These are phyloP conservation scores for Lophiotrema nucula DNA, from an alignment of 495 filamentous ascomycete species.

Conservation along the genomic window DNA sequence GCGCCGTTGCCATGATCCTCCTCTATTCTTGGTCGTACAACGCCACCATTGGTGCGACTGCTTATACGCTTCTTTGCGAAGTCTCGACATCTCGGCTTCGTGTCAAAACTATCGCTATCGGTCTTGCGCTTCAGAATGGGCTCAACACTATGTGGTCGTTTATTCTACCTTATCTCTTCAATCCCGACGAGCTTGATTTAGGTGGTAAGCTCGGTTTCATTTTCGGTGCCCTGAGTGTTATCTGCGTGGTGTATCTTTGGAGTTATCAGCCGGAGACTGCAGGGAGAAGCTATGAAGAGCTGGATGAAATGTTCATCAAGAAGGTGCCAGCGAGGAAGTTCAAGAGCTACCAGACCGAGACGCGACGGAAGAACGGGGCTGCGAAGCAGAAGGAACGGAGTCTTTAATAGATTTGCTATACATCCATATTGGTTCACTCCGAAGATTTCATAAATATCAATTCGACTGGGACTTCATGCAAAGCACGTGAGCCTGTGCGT, in stretches of 20 bases:
- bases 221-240: constrained; percentile 54
- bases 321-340: constrained; percentile 50
- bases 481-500: no score
- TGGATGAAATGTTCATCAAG: constrained; percentile 57
- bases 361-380: no score
- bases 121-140: constrained; percentile 56
- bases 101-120: constrained; percentile 60
- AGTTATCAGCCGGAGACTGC: constrained; percentile 51
- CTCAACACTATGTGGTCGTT: constrained; percentile 60
- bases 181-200: constrained; percentile 60
- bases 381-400: no score
- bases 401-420: no score
- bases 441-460: no score
- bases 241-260: constrained; percentile 46
- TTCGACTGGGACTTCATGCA: no score
- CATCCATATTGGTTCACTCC: no score
- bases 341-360: no score
- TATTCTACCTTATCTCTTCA: constrained; percentile 61
- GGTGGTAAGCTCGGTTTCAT: constrained; percentile 66
- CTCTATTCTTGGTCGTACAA: constrained; percentile 4
- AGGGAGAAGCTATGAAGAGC: constrained; percentile 47
- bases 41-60: constrained; percentile 56
- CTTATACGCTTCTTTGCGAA: constrained; percentile 61
- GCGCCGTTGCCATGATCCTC: constrained; percentile 29
- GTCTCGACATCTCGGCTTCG: constrained; percentile 57